These are phyloP conservation scores for Penicillium longicatenatum DNA, from an alignment of 495 filamentous ascomycete genomes.

Conservation along the genomic window DNA sequence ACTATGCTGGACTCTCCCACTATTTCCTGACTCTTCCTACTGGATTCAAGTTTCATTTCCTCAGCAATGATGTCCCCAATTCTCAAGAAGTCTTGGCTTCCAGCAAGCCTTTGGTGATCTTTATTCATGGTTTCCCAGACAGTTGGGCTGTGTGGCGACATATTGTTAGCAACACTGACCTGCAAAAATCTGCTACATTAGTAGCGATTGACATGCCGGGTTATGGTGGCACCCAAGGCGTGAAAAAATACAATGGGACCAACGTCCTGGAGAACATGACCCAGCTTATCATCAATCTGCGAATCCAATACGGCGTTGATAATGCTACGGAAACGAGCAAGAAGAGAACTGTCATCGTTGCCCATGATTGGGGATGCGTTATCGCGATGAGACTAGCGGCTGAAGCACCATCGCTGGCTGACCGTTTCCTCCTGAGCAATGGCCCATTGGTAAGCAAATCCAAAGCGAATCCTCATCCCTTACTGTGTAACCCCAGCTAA, in stretches of 20 bases:
- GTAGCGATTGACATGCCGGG: conserved; percentile 59
- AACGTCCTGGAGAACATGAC: conserved; percentile 53
- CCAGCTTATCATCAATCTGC: conserved; percentile 49
- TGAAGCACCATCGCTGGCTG: conserved; percentile 54
- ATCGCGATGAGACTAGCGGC: conserved; percentile 54
- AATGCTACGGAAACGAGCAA: conserved; percentile 21
- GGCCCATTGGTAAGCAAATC: conserved; percentile 48
- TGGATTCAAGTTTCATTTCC: conserved; percentile 56
- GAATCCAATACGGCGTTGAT: conserved; percentile 48
- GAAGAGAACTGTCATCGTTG: conserved; percentile 49
- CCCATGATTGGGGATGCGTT: conserved; percentile 60
- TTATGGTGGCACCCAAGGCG: conserved; percentile 53
- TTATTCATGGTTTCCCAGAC: conserved; percentile 62
- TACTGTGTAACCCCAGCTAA: conserved; percentile 4
- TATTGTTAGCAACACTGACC: conserved; percentile 32
- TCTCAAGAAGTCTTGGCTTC: conserved; percentile 21
- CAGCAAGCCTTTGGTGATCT: conserved; percentile 50
- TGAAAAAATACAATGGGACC: conserved; percentile 49
- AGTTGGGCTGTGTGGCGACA: conserved; percentile 56
- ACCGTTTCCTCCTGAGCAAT: conserved; percentile 54
- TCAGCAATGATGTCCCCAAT: conserved; percentile 40
- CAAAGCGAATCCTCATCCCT: not conserved
- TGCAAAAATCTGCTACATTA: conserved; percentile 38
- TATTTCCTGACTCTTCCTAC: conserved; percentile 47
- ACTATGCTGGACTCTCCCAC: conserved; percentile 44